Evolutionary conservation across 495 filamentous ascomycete genomes (phyloP).

Genomic region (Saxispiralis lemnorum): DNA sequence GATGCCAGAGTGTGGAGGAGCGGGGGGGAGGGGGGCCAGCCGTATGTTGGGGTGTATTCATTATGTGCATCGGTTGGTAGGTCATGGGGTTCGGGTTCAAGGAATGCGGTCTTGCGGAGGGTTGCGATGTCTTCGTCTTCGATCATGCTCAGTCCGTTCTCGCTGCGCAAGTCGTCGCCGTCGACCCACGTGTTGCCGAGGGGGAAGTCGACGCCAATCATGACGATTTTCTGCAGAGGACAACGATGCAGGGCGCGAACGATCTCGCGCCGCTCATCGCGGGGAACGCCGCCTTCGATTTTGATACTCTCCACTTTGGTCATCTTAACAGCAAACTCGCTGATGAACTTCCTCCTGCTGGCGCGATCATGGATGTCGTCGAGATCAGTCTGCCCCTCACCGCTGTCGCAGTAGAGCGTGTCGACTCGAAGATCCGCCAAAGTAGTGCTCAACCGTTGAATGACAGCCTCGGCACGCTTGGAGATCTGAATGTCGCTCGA

Average conservation of each 20-base stretch:
- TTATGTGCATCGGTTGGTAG: not conserved
- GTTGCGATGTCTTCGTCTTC: constrained; percentile 18
- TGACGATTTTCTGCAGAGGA: constrained; percentile 19
- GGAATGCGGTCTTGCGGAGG: not conserved
- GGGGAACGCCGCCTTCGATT: constrained; percentile 23
- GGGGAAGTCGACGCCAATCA: constrained; percentile 18
- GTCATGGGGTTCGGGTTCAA: not conserved
- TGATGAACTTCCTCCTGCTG: constrained; percentile 18
- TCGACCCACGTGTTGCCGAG: constrained; percentile 23
- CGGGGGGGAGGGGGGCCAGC: constrained; percentile 17
- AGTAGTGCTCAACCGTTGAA: constrained; percentile 14
- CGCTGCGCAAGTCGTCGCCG: constrained; percentile 10
- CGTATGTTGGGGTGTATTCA: constrained; percentile 18
- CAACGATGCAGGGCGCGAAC: constrained; percentile 20
- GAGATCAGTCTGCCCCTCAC: constrained; percentile 17
- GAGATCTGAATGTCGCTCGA: not conserved
- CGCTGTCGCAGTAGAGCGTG: constrained; percentile 10
- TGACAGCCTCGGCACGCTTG: constrained; percentile 12
- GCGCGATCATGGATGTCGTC: not conserved
- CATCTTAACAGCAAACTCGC: constrained; percentile 20
- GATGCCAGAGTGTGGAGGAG: constrained; percentile 20
- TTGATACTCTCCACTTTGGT: constrained; percentile 20
- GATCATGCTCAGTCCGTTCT: constrained; percentile 7
- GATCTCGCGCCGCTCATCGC: constrained; percentile 23
- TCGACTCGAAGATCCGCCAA: constrained; percentile 21